phyloP scores from a whole-genome alignment of 1,284 basidiomycete species.

The Ustilago trichophora region DNA sequence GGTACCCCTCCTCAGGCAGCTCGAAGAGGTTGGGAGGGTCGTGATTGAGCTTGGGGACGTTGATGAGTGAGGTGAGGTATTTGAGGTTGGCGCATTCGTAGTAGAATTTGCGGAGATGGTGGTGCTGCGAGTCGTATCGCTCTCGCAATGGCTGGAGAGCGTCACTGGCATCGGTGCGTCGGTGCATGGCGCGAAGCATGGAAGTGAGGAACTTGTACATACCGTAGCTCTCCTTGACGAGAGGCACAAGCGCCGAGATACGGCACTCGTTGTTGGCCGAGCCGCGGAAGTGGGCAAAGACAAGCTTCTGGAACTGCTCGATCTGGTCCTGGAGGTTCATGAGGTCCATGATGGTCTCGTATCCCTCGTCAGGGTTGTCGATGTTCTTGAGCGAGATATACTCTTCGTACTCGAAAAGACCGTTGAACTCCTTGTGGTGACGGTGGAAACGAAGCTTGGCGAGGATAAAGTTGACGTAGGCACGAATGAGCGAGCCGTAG shows the following conservation, averaged over 20 bases:
- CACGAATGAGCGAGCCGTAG: slow-evolving; percentile 62
- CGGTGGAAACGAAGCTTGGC: slow-evolving; percentile 66
- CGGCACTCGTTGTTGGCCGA: slow-evolving; percentile 64
- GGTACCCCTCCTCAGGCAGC: slow-evolving; percentile 59
- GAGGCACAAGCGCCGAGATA: slow-evolving; percentile 64
- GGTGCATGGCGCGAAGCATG: slow-evolving; percentile 66
- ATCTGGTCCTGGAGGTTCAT: slow-evolving; percentile 67
- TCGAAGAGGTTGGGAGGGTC: slow-evolving; percentile 66
- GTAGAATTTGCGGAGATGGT: slow-evolving; percentile 64
- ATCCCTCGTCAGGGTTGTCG: slow-evolving; percentile 66
- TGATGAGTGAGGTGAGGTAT: slow-evolving; percentile 65
- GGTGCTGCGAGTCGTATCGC: slow-evolving; percentile 64
- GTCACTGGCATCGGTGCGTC: slow-evolving; percentile 64
- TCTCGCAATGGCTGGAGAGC: slow-evolving; percentile 64
- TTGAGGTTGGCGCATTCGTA: slow-evolving; percentile 66
- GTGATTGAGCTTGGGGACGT: slow-evolving; percentile 66
- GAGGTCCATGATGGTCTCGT: slow-evolving; percentile 66
- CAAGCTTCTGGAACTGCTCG: slow-evolving; percentile 65
- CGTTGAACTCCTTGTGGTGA: slow-evolving; percentile 66
- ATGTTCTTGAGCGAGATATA: slow-evolving; percentile 67
- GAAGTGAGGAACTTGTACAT: slow-evolving; percentile 67
- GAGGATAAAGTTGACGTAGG: slow-evolving; percentile 64
- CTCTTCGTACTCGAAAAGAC: slow-evolving; percentile 66
- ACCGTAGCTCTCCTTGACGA: slow-evolving; percentile 66
- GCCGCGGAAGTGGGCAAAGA: slow-evolving; percentile 64